phyloP scores from a whole-genome alignment of 306 rosid genomes.

The Fagus sylvatica region DNA sequence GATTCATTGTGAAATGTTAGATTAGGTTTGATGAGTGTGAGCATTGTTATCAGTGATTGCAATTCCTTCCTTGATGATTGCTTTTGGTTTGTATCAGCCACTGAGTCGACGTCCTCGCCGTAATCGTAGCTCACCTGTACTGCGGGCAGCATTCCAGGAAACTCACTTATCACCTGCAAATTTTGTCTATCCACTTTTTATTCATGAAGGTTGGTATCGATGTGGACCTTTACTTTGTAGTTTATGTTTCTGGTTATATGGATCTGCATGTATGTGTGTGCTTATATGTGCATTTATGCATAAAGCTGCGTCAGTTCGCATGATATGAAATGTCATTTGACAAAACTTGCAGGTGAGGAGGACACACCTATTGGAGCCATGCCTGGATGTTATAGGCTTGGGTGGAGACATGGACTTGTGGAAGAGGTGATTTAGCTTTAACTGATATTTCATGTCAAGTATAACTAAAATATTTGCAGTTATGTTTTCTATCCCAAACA shows the following conservation, averaged over 20 bases:
- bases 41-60: neutral
- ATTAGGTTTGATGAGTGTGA: neutral
- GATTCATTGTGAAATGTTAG: neutral
- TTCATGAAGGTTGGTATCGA: slow-evolving; percentile 79
- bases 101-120: slow-evolving; percentile 84
- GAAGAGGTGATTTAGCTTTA: slow-evolving; percentile 65
- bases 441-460: slow-evolving; percentile 2
- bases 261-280: slow-evolving; percentile 8
- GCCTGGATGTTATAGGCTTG: slow-evolving; percentile 98
- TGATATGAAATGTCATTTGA: slow-evolving; percentile 13
- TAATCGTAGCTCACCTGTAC: slow-evolving; percentile 58
- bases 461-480: slow-evolving; percentile 6
- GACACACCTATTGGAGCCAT: slow-evolving; percentile 94
- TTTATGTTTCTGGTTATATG: slow-evolving; percentile 2
- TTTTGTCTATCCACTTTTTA: slow-evolving; percentile 91
- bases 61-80: slow-evolving; percentile 16
- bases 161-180: slow-evolving; percentile 76
- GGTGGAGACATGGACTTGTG: slow-evolving; percentile 96
- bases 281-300: neutral
- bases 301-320: slow-evolving; percentile 12
- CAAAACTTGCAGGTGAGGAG: slow-evolving; percentile 70
- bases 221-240: neutral
- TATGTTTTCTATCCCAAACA: slow-evolving; percentile 9
- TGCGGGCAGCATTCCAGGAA: slow-evolving; percentile 86
- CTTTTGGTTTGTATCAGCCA: slow-evolving; percentile 49